phyloP scores from a whole-genome alignment of 2,329 filamentous ascomycete species.

The Nothophaeocryptopus gaeumannii region DNA sequence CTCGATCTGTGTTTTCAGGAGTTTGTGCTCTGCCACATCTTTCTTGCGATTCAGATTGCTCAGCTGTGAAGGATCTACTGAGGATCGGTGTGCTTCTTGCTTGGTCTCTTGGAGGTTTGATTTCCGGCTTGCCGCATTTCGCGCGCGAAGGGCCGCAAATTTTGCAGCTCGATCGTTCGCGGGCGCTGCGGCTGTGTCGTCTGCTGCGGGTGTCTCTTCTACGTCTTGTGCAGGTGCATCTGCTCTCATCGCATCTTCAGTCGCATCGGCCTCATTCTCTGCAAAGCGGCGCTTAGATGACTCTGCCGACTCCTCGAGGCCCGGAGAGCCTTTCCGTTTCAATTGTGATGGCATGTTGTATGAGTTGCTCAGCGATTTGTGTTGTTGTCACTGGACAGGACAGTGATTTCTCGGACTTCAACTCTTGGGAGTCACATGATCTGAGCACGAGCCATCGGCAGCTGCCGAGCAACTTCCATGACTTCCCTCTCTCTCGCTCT shows the following conservation, averaged over 20 bases:
- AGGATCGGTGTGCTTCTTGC: slow-evolving; percentile 74
- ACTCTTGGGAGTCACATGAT: too few species aligned
- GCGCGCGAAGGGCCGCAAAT: slow-evolving; percentile 83
- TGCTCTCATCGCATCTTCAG: slow-evolving; percentile 15
- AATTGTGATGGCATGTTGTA: slow-evolving; percentile 24
- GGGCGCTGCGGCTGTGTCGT: slow-evolving; percentile 29
- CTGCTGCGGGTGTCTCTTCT: slow-evolving; percentile 12
- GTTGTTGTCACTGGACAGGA: too few species aligned
- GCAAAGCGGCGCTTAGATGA: slow-evolving; percentile 38
- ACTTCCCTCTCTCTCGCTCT: too few species aligned
- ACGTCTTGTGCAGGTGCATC: slow-evolving; percentile 12
- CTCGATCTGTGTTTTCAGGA: slow-evolving; percentile 87
- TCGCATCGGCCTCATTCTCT: slow-evolving; percentile 17
- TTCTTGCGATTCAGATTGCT: slow-evolving; percentile 78
- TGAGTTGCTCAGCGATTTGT: too few species aligned
- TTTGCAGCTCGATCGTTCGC: slow-evolving; percentile 68
- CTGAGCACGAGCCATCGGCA: too few species aligned
- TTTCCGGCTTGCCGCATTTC: slow-evolving; percentile 57
- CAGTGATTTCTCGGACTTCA: too few species aligned
- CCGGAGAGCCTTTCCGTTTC: slow-evolving; percentile 39
- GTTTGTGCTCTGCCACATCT: slow-evolving; percentile 84
- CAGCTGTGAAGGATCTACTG: slow-evolving; percentile 73
- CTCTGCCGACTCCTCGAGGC: slow-evolving; percentile 31
- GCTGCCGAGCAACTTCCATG: too few species aligned
- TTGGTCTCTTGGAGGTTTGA: slow-evolving; percentile 79